Base-by-base conservation (phyloP, 352 stramenopile species). In the Thraustochytrium striatum region DNA sequence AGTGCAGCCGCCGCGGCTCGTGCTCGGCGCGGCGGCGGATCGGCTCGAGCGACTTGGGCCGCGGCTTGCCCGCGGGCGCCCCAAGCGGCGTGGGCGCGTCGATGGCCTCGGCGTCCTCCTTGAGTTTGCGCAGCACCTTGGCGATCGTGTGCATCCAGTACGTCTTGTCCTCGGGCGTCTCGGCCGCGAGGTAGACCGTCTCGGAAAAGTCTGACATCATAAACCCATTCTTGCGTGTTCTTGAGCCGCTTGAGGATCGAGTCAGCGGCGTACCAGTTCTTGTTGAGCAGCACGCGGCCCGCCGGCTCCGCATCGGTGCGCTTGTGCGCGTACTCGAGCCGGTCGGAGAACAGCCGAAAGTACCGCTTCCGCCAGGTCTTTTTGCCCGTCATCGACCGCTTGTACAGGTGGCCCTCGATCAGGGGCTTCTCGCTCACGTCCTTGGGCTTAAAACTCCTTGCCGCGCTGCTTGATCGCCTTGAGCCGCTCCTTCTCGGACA, bases 101-200 rank as follows among this genome's bases (percentile, higher is more conserved):
- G 11, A 68, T 7, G 11, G 43, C 21, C 32, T 35, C 65, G 50
- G 58, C 65, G 13, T 70, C 28, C n/a, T 80, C 70, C 36, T 75
- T 70, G 32, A 80, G 47, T 25, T 79, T 58, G 44, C 57, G 55
- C 58, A 80, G 36, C 0, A 80, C 70, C 21, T 35, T 32, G 21
- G 47, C 28, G 58, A 80, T 75, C 19, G 58, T 80, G 36, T 69
- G 58, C 58, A 80, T 72, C 70, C 70, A 80, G 36, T 80, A 80
- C 70, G 43, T 32, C 36, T 80, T 80, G 21, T 52, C 58, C 58
- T 80, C 70, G 8, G 38, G 55, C 19, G 55, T 53, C 7, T 52
- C 47, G 5, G 70, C 70, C 28, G 70, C 70, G 25, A 80, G 50
- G 50, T 80, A 80, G 50, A 72, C 44, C 16, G 55, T 80, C 5